Conservation (phyloP, 441 rosid genomes). For the Isatis lusitanica region DNA sequence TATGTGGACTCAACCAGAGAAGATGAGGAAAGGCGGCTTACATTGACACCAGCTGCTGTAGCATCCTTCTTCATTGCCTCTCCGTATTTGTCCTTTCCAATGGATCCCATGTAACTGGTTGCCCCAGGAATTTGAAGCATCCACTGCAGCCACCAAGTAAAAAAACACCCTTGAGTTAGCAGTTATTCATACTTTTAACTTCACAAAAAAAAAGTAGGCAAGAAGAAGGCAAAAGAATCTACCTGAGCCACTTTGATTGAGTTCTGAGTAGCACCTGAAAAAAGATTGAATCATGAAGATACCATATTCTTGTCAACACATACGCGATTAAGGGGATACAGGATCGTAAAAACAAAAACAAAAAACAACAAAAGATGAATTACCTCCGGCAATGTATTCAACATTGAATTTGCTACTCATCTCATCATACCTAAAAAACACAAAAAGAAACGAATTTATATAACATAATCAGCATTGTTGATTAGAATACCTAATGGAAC, state of each 20-base stretch:
- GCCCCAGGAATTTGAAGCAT: slow-evolving; percentile 89
- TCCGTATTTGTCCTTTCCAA: slow-evolving; percentile 87
- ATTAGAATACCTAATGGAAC: background rate
- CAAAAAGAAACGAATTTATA: background rate
- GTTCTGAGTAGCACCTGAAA: slow-evolving; percentile 41
- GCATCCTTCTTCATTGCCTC: slow-evolving; percentile 84
- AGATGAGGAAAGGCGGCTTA: slow-evolving; percentile 11
- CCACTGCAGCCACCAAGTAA: slow-evolving; percentile 53
- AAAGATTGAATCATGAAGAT: background rate
- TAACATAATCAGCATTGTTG: background rate
- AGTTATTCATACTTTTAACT: background rate
- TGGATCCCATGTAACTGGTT: slow-evolving; percentile 79
- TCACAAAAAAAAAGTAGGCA: background rate
- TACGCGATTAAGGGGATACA: background rate
- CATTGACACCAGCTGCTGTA: slow-evolving; percentile 72
- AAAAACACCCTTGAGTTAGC: background rate
- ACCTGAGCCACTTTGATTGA: slow-evolving; percentile 95
- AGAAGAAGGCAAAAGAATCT: background rate
- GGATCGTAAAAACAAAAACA: background rate
- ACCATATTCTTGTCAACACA: background rate
- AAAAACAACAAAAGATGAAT: background rate
- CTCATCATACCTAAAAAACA: slow-evolving; percentile 59
- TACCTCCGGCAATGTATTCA: slow-evolving; percentile 94
- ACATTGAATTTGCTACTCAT: slow-evolving; percentile 56
- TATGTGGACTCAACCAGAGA: background rate